Conservation (phyloP, 345 rosid species). For the Gossypium sturtianum region DNA sequence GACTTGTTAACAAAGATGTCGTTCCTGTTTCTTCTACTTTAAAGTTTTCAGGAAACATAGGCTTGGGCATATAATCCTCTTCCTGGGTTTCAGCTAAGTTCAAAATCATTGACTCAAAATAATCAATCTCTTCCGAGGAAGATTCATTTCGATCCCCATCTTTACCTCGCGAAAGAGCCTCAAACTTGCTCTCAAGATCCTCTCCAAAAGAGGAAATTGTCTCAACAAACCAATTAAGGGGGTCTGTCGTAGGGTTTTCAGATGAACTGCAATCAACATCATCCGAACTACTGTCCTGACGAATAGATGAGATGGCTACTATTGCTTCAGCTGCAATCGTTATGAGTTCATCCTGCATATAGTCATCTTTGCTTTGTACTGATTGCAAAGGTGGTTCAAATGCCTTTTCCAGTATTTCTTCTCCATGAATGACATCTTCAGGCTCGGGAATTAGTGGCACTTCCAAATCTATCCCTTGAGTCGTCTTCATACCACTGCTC, state of each 20-base stretch:
- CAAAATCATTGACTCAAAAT: slow-evolving; percentile 79
- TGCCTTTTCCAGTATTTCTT: slow-evolving; percentile 28
- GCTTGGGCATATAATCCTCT: slow-evolving; percentile 83
- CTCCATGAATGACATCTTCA: slow-evolving; percentile 40
- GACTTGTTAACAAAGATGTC: slow-evolving; percentile 26
- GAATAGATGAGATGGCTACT: slow-evolving; percentile 56
- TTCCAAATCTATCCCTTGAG: slow-evolving; percentile 67
- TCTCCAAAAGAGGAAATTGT: slow-evolving; percentile 48
- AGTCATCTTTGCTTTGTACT: slow-evolving; percentile 26
- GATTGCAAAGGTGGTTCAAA: slow-evolving; percentile 25
- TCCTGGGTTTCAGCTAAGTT: slow-evolving; percentile 51
- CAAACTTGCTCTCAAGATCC: slow-evolving; percentile 42
- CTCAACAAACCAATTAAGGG: slow-evolving; percentile 80
- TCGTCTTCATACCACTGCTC: slow-evolving; percentile 28
- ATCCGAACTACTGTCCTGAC: slow-evolving; percentile 16
- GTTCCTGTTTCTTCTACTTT: slow-evolving; percentile 45
- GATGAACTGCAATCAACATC: slow-evolving; percentile 26
- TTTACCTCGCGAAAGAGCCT: slow-evolving; percentile 28
- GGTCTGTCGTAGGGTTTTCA: slow-evolving; percentile 34
- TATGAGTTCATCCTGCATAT: slow-evolving; percentile 35
- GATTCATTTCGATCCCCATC: slow-evolving; percentile 29
- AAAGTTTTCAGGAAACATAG: slow-evolving; percentile 52
- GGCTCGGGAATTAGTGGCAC: slow-evolving; percentile 49
- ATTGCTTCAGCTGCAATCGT: slow-evolving; percentile 73
- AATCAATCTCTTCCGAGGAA: slow-evolving; percentile 54